Conservation (phyloP, 2,329 filamentous ascomycete species). For the Curvularia lunata region DNA sequence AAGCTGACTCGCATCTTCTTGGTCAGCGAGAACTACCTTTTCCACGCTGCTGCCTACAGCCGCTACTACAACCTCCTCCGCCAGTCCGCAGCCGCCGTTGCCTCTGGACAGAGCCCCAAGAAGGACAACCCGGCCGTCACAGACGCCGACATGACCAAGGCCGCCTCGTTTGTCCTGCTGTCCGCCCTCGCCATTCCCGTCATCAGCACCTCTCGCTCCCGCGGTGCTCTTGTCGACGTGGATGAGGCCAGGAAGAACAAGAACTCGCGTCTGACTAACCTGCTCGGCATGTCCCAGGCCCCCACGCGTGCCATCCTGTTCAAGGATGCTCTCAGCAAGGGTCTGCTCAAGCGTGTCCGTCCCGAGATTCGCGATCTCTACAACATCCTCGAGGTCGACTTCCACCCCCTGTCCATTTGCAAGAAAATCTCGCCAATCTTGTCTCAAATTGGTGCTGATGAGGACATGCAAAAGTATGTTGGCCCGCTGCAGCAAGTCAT, state of each 20-base stretch:
- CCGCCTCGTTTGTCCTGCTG: constrained; percentile 92
- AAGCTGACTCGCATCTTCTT: constrained; percentile 98
- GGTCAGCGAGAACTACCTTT: constrained; percentile 98
- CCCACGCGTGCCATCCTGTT: constrained; percentile 90
- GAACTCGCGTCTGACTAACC: constrained; percentile 94
- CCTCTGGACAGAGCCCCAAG: constrained; percentile 86
- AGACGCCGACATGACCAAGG: constrained; percentile 90
- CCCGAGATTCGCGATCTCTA: constrained; percentile 97
- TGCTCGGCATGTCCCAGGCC: constrained; percentile 88
- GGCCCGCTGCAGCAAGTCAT: constrained; percentile 97
- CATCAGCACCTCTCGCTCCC: constrained; percentile 96
- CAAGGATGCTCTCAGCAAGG: constrained; percentile 95
- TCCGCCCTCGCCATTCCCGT: constrained; percentile 97
- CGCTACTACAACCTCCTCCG: constrained; percentile 96
- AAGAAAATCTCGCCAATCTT: constrained; percentile 98
- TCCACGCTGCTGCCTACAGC: constrained; percentile 97
- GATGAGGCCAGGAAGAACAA: constrained; percentile 98
- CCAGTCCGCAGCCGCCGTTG: constrained; percentile 82
- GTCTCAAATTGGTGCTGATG: constrained; percentile 87
- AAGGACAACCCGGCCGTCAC: constrained; percentile 89
- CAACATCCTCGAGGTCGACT: constrained; percentile 98
- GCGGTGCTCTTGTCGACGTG: constrained; percentile 93
- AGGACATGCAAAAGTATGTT: constrained; percentile 98
- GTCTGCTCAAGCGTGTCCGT: constrained; percentile 86
- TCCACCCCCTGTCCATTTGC: constrained; percentile 98